Evolutionary conservation across 2,329 filamentous ascomycete genomes (phyloP), one percentile per base, ranked within the genome.

Genomic region (Thermothelomyces thermophilus): DNA sequence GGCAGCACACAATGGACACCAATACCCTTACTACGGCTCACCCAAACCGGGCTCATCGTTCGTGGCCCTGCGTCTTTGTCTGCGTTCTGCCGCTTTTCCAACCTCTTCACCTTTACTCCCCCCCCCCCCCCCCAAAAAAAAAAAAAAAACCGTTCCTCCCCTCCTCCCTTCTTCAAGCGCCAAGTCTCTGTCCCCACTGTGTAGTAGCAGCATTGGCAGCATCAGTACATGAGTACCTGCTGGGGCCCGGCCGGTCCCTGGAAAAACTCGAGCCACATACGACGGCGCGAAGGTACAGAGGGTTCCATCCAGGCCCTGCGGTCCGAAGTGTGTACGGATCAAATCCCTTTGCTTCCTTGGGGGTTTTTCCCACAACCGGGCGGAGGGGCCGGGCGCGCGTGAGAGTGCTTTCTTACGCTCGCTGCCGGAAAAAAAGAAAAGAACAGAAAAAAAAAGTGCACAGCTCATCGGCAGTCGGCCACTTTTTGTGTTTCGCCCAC

Each of bases 251-350:
- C 19, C 14, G 7, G 37, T 40, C 20, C 39, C 39, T 28, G 39
- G 24, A 14, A 41, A 24, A 39, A 24, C 6, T n/a, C 35, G 36
- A n/a, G 36, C 3, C n/a, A 20, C 36, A 14, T 39, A 20, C 36
- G 20, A 39, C 36, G 10, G 13, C 36, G 36, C 36, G 14, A 30
- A 46, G 50, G 47, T 43, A 45, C 30, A n/a, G 45, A 56, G 53
- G 49, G 55, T 57, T 47, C 33, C 54, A 58, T 56, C 48, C 50
- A 57, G 55, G 54, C 47, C 47, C 51, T 51, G 51, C 54, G 55
- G 51, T 55, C 54, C 55, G 55, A 57, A 55, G 52, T 46, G 46
- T 52, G 33, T 50, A n/a, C n/a, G n/a, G n/a, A n/a, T n/a, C n/a
- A 43, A 50, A 54, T 48, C 43, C 43, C n/a, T n/a, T 28, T 42